phyloP scores from a whole-genome alignment of 768 basidiomycete genomes.

The Floccularia luteovirens region DNA sequence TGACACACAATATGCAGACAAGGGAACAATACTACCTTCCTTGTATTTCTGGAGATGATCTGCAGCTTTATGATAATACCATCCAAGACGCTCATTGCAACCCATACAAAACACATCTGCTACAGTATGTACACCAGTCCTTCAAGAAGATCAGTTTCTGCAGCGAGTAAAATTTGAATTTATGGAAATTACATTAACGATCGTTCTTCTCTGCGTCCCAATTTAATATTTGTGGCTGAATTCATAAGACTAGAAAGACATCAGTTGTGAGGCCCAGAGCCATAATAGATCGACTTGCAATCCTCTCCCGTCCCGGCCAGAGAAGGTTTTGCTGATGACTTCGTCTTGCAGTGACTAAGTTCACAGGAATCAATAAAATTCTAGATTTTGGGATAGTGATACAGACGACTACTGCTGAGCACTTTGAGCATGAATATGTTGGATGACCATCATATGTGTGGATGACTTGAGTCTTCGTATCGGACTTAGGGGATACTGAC shows the following conservation, averaged over 20 bases:
- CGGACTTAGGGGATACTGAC: constrained; percentile 20
- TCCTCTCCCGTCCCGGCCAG: constrained; percentile 75
- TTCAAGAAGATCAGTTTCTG: constrained; percentile 15
- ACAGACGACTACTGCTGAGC: constrained; percentile 64
- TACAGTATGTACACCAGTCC: constrained; percentile 77
- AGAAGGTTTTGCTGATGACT: constrained; percentile 78
- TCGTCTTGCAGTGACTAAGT: constrained; percentile 63
- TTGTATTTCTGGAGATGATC: constrained; percentile 80
- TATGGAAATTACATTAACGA: constrained; percentile 46
- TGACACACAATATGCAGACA: background rate
- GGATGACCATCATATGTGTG: constrained; percentile 59
- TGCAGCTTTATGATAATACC: constrained; percentile 78
- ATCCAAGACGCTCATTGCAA: constrained; percentile 72
- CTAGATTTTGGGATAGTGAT: background rate
- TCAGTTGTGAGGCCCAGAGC: background rate
- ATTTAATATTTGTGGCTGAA: constrained; percentile 66
- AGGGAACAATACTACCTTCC: constrained; percentile 45
- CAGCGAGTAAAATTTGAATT: background rate
- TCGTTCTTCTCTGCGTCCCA: constrained; percentile 70
- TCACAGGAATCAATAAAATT: constrained; percentile 1
- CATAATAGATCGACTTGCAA: constrained; percentile 41
- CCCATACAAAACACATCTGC: constrained; percentile 76
- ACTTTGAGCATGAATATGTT: constrained; percentile 60
- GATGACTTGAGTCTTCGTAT: constrained; percentile 50
- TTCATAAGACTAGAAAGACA: constrained; percentile 58